Percentiles rank a stretch among this genome's conserved stretches.
Conservation (phyloP, 768 basidiomycete species). For the Boletus rubroflammeus region DNA sequence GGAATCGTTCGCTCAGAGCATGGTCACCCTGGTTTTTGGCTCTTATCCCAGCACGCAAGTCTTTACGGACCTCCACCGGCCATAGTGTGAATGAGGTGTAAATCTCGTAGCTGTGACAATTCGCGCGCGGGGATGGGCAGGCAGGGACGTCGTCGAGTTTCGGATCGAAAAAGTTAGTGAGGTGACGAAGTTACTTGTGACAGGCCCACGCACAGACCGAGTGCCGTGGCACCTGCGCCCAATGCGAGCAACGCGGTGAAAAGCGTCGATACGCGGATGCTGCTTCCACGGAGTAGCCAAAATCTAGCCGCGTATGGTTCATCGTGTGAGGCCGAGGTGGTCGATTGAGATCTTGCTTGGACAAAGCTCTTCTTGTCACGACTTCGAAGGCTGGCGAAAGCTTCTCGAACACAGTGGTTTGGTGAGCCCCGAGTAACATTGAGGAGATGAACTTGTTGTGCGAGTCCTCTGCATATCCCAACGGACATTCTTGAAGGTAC, state of each 20-base stretch:
- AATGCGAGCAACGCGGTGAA: slow-evolving; percentile 36
- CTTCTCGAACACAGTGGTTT: neutral
- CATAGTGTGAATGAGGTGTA: slow-evolving; percentile 59
- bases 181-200: neutral
- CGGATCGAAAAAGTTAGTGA: neutral
- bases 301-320: neutral
- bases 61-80: slow-evolving; percentile 59
- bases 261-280: slow-evolving; percentile 37
- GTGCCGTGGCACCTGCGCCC: slow-evolving; percentile 40
- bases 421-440: neutral
- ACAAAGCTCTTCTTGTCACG: neutral
- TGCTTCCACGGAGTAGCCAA: slow-evolving; percentile 13
- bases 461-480: slow-evolving; percentile 1
- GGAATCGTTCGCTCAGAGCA: slow-evolving; percentile 46
- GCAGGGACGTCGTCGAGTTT: neutral
- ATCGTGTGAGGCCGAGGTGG: slow-evolving; percentile 7
- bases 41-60: slow-evolving; percentile 62
- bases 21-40: slow-evolving; percentile 59
- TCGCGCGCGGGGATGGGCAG: neutral
- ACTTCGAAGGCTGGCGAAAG: neutral
- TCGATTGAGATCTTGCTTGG: slow-evolving; percentile 8
- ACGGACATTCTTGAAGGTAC: slow-evolving; percentile 5
- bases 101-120: slow-evolving; percentile 46
- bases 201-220: slow-evolving; percentile 38
- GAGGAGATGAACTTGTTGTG: neutral